A percentile compares a stretch with the other conserved stretches of the same genome.
phyloP scores from a whole-genome alignment of 495 filamentous ascomycete species.

The Penicillium soppii region DNA sequence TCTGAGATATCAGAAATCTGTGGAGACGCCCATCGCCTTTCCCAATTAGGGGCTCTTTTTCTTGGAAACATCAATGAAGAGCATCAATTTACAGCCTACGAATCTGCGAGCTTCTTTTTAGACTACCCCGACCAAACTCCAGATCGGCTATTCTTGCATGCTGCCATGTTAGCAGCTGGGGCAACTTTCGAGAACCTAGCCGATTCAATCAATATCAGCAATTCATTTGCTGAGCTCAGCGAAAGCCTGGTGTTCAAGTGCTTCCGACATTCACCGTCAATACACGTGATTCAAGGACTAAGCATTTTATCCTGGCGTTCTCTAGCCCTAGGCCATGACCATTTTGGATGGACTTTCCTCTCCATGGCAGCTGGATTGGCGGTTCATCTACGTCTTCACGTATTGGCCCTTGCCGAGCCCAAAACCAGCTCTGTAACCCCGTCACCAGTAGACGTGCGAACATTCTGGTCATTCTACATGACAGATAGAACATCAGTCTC shows the following conservation, averaged over 20 bases:
- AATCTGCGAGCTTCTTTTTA: background rate
- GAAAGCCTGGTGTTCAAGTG: slow-evolving; percentile 11
- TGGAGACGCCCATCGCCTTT: background rate
- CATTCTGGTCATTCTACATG: slow-evolving; percentile 15
- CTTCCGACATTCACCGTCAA: slow-evolving; percentile 8
- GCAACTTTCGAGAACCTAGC: slow-evolving; percentile 2
- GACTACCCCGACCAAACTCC: background rate
- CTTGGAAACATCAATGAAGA: slow-evolving; percentile 4
- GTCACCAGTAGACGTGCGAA: background rate
- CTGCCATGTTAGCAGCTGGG: slow-evolving; percentile 7
- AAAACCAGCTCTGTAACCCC: background rate
- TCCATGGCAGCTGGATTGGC: slow-evolving; percentile 13
- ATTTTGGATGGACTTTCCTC: slow-evolving; percentile 9
- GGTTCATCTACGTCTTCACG: slow-evolving; percentile 10
- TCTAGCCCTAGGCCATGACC: slow-evolving; percentile 7
- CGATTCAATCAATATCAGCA: slow-evolving; percentile 4
- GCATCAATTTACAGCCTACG: slow-evolving; percentile 10
- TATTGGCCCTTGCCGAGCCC: slow-evolving; percentile 6
- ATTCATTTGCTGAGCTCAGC: slow-evolving; percentile 3
- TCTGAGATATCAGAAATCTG: background rate
- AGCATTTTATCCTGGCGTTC: slow-evolving; percentile 9
- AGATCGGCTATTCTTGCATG: slow-evolving; percentile 5
- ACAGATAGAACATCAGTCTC: slow-evolving; percentile 10
- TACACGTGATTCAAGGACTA: slow-evolving; percentile 9
- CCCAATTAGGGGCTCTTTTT: slow-evolving; percentile 2